Percentiles rank a stretch among this genome's conserved stretches.
Evolutionary conservation across 192 early-diverging fungal genomes (phyloP).

Genomic region (Spinellus fusiger): DNA sequence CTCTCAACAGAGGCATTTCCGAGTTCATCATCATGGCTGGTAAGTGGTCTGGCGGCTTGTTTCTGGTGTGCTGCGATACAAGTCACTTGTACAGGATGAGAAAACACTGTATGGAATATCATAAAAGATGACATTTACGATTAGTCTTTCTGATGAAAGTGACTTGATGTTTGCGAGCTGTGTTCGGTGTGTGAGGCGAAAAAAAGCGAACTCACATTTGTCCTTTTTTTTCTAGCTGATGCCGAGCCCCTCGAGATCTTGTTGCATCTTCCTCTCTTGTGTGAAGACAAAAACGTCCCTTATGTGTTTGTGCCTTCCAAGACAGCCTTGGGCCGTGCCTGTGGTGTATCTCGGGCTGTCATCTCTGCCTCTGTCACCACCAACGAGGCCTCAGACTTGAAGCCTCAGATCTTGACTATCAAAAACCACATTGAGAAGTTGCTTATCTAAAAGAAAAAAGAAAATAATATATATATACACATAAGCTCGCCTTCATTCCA

Average conservation of each 20-base stretch:
- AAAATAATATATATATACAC: not conserved
- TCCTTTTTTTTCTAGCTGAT: slow-evolving; percentile 58
- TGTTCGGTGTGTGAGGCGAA: no score
- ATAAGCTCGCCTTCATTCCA: not conserved
- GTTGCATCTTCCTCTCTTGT: slow-evolving; percentile 92
- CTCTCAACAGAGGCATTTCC: slow-evolving; percentile 96
- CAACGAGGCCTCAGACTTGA: slow-evolving; percentile 95
- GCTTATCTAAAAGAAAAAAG: slow-evolving; percentile 56
- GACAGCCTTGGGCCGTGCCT: slow-evolving; percentile 93
- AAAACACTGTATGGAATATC: not conserved
- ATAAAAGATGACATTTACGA: not conserved
- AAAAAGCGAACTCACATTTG: not conserved
- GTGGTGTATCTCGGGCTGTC: slow-evolving; percentile 92
- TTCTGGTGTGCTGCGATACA: not conserved
- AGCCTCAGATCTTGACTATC: slow-evolving; percentile 84
- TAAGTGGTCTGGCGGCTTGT: slow-evolving; percentile 10
- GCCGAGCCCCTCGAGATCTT: slow-evolving; percentile 97
- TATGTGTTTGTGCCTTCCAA: slow-evolving; percentile 99
- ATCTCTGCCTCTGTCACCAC: slow-evolving; percentile 92
- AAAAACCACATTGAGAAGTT: slow-evolving; percentile 95
- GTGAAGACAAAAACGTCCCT: slow-evolving; percentile 99
- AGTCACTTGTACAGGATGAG: not conserved
- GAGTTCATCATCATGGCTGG: slow-evolving; percentile 98
- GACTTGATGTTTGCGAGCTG: not conserved
- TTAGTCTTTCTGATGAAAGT: not conserved